phyloP scores from a whole-genome alignment of 768 basidiomycete species.

The Lyophyllum atratum region DNA sequence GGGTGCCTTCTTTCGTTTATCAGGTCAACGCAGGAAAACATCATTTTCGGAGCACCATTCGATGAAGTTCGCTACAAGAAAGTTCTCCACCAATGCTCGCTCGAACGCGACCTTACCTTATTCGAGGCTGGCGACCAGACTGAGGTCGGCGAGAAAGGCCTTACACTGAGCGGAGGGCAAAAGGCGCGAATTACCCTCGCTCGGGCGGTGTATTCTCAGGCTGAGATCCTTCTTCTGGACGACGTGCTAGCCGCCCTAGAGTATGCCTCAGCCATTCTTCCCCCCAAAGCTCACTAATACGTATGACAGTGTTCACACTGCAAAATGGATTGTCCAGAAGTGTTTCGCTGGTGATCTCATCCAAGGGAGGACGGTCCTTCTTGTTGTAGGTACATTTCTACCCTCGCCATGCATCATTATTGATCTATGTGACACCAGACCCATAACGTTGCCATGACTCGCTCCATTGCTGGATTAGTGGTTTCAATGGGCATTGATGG shows the following conservation, averaged over 20 bases:
- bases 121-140: slow-evolving; percentile 70
- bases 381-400: slow-evolving; percentile 54
- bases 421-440: slow-evolving; percentile 32
- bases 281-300: slow-evolving; percentile 6
- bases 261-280: slow-evolving; percentile 21
- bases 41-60: slow-evolving; percentile 76
- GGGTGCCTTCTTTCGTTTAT: background rate
- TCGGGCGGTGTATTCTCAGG: slow-evolving; percentile 49
- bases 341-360: slow-evolving; percentile 82
- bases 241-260: slow-evolving; percentile 72
- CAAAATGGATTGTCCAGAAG: slow-evolving; percentile 77
- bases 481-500: slow-evolving; percentile 60
- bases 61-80: slow-evolving; percentile 79
- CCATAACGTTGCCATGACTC: slow-evolving; percentile 53
- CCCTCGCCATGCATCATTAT: background rate
- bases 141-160: slow-evolving; percentile 72
- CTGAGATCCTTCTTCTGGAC: slow-evolving; percentile 67
- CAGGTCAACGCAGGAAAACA: slow-evolving; percentile 58
- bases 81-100: slow-evolving; percentile 71
- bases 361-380: slow-evolving; percentile 75
- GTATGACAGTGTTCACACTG: slow-evolving; percentile 58
- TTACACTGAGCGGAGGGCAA: slow-evolving; percentile 58
- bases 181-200: slow-evolving; percentile 52
- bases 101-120: slow-evolving; percentile 71
- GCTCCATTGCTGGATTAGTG: slow-evolving; percentile 55